Conservation (phyloP, 768 basidiomycete species). For the Mycena kentingensis region DNA sequence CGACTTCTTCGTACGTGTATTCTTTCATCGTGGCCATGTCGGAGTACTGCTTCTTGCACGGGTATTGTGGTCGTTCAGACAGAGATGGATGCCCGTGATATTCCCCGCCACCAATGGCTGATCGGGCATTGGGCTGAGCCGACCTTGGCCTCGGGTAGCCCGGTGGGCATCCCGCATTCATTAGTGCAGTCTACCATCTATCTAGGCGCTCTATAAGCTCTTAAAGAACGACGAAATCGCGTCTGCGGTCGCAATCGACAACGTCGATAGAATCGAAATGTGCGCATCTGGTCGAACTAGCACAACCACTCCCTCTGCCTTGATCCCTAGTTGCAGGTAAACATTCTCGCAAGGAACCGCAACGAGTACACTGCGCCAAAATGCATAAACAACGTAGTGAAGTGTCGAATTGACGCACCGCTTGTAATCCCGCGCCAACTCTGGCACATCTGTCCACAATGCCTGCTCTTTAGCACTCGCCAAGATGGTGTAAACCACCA, state of each 20-base stretch:
- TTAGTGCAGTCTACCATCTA: too few species aligned
- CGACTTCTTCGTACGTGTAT: conserved; percentile 40
- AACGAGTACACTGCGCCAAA: background rate
- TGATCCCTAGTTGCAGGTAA: conserved; percentile 2
- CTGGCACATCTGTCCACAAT: conserved; percentile 4
- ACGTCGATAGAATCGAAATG: background rate
- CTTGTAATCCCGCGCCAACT: conserved; percentile 2
- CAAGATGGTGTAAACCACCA: conserved; percentile 1
- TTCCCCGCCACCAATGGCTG: too few species aligned
- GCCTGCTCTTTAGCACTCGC: conserved; percentile 3
- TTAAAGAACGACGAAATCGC: background rate
- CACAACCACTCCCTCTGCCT: background rate
- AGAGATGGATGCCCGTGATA: background rate
- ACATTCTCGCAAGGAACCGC: background rate
- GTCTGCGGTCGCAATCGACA: background rate
- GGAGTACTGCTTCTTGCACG: too few species aligned
- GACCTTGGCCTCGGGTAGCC: too few species aligned
- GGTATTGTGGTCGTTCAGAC: too few species aligned
- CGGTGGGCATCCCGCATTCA: too few species aligned
- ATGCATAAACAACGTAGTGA: background rate
- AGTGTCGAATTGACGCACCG: background rate
- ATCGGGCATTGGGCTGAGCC: too few species aligned
- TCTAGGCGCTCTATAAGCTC: too few species aligned
- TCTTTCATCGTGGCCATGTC: conserved; percentile 35
- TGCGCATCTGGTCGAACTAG: conserved; percentile 4